These are phyloP conservation scores for Trifolium repens DNA, from an alignment of 306 rosid genomes.

Conservation along the genomic window DNA sequence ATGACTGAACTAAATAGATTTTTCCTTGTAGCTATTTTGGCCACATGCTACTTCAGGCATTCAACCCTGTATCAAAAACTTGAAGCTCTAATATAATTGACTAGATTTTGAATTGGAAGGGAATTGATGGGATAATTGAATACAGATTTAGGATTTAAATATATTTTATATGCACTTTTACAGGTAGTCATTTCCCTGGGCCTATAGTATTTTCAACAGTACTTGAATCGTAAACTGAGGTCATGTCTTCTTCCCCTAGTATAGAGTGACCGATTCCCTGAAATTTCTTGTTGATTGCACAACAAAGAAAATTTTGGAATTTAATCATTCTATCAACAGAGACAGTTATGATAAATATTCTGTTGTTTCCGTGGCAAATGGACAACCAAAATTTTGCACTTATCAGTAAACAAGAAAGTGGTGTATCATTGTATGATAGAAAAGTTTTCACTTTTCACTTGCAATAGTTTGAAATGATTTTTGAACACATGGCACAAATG, in stretches of 20 bases:
- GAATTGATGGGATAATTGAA: neutral
- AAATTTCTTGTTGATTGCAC: neutral
- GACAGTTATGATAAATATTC: neutral
- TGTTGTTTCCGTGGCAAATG: neutral
- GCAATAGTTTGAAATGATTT: conserved; percentile 6
- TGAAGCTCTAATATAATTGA: neutral
- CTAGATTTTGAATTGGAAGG: conserved; percentile 6
- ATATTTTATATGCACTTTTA: neutral
- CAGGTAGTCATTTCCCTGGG: neutral
- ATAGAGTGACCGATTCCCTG: neutral
- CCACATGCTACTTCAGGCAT: neutral
- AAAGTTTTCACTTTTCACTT: conserved; percentile 7
- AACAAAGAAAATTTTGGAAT: neutral
- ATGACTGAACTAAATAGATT: neutral
- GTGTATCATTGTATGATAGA: neutral
- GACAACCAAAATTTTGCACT: neutral
- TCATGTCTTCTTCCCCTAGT: neutral
- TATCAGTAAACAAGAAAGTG: neutral
- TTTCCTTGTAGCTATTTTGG: neutral
- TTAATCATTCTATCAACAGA: neutral
- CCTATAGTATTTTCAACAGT: neutral
- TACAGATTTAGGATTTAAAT: neutral
- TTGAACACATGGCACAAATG: neutral
- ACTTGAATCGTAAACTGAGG: neutral
- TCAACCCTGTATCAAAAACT: neutral